Conservation (phyloP, 1,284 basidiomycete species). For the Cutaneotrichosporon sp. region DNA sequence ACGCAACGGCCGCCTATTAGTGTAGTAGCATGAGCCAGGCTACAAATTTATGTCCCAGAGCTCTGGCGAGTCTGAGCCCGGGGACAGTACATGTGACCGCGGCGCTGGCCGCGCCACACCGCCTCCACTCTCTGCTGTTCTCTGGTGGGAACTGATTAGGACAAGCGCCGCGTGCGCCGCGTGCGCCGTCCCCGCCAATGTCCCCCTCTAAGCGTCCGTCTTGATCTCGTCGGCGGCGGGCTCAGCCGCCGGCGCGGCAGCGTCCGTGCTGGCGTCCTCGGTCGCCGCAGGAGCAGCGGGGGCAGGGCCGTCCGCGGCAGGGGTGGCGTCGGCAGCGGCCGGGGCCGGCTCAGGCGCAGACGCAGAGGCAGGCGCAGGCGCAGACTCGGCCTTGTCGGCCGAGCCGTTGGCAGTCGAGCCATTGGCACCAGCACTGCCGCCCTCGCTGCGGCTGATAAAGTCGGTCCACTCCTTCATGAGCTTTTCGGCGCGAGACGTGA, state of each 20-base stretch:
- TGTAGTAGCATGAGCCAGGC: neutral
- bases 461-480: conserved; percentile 41
- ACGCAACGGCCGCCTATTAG: no score
- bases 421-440: conserved; percentile 5
- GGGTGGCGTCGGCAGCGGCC: no score
- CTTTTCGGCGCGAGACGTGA: conserved; percentile 62
- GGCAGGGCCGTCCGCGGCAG: conserved; percentile 1
- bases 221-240: conserved; percentile 9
- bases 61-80: no score
- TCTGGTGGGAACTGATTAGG: neutral
- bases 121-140: no score
- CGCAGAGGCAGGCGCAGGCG: conserved; percentile 6
- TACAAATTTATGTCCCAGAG: no score
- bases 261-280: conserved; percentile 15
- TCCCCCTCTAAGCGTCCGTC: conserved; percentile 4
- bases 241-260: conserved; percentile 3
- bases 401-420: conserved; percentile 10
- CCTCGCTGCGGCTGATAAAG: conserved; percentile 3
- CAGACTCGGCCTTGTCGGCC: conserved; percentile 6
- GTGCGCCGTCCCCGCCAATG: neutral
- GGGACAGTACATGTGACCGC: no score
- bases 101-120: no score
- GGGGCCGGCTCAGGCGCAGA: no score
- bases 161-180: conserved; percentile 1
- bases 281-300: conserved; percentile 10